A percentile compares a stretch with the other conserved stretches of the same genome.
Conservation (phyloP, 805 yeast species). For the Tanozyma kutaoensis region DNA sequence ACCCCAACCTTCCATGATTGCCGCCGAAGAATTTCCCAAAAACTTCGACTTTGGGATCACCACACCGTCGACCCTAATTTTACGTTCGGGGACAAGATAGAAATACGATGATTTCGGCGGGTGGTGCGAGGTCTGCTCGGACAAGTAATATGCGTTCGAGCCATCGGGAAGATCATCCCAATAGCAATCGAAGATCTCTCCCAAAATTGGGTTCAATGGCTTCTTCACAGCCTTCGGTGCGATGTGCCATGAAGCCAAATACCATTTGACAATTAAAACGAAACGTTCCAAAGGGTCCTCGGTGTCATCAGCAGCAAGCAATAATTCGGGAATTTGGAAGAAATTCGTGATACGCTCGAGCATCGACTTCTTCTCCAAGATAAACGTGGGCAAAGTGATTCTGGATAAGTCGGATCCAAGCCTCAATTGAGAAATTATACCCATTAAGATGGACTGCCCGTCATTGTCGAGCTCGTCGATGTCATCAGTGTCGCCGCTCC, state of each 20-base stretch:
- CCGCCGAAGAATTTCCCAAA: constrained; percentile 92
- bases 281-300: constrained; percentile 58
- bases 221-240: constrained; percentile 98
- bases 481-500: constrained; percentile 11
- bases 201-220: constrained; percentile 89
- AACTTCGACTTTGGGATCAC: constrained; percentile 80
- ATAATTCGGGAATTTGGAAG: constrained; percentile 64
- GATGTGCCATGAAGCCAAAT: constrained; percentile 93
- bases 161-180: constrained; percentile 76
- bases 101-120: constrained; percentile 97
- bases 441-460: constrained; percentile 75
- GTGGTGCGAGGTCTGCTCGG: constrained; percentile 96
- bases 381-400: constrained; percentile 91
- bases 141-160: constrained; percentile 62
- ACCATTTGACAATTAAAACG: constrained; percentile 70
- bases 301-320: constrained; percentile 53
- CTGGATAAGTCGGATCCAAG: constrained; percentile 86
- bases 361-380: constrained; percentile 91
- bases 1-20: constrained; percentile 89
- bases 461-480: constrained; percentile 87
- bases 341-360: constrained; percentile 88
- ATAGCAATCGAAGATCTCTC: constrained; percentile 81
- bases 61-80: constrained; percentile 80
- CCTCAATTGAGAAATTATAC: constrained; percentile 81
- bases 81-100: constrained; percentile 68